phyloP scores from a whole-genome alignment of 2,329 filamentous ascomycete species.

The Calonectria fujianensis region DNA sequence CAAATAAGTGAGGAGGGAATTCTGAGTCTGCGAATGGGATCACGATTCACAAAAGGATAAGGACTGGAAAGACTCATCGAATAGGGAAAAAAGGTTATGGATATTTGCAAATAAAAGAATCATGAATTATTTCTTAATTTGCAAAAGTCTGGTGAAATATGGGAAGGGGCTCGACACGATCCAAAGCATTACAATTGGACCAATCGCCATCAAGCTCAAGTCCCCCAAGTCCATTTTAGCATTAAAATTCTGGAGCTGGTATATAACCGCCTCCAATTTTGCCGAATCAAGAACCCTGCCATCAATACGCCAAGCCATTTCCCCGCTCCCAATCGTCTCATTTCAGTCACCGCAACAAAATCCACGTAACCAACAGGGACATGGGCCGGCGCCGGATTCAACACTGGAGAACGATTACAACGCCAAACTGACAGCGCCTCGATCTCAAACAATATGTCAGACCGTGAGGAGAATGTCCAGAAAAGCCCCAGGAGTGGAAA shows the following conservation, averaged over 20 bases:
- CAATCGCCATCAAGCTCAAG: not conserved
- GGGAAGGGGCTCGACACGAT: not conserved
- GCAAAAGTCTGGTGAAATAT: not conserved
- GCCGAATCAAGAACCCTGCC: not conserved
- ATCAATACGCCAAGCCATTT: not conserved
- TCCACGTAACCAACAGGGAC: not conserved
- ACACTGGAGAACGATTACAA: not conserved
- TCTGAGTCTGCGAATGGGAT: not conserved
- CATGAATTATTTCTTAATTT: not conserved
- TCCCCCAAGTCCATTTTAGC: not conserved
- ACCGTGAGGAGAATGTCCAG: not conserved
- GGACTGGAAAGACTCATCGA: not conserved
- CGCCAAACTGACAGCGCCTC: not conserved
- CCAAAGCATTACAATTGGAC: not conserved
- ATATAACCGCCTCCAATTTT: not conserved
- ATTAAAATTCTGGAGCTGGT: not conserved
- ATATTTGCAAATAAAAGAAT: not conserved
- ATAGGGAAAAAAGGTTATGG: not conserved
- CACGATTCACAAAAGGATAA: not conserved
- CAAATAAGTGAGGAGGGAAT: not conserved
- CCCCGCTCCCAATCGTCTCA: conserved; percentile 26
- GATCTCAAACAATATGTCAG: not conserved
- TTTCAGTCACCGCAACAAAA: not conserved
- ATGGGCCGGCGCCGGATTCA: too few species aligned
- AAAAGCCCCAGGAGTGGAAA: conserved; percentile 25